phyloP scores from a whole-genome alignment of 1,284 basidiomycete genomes.

The Ceratobasidium sp. region DNA sequence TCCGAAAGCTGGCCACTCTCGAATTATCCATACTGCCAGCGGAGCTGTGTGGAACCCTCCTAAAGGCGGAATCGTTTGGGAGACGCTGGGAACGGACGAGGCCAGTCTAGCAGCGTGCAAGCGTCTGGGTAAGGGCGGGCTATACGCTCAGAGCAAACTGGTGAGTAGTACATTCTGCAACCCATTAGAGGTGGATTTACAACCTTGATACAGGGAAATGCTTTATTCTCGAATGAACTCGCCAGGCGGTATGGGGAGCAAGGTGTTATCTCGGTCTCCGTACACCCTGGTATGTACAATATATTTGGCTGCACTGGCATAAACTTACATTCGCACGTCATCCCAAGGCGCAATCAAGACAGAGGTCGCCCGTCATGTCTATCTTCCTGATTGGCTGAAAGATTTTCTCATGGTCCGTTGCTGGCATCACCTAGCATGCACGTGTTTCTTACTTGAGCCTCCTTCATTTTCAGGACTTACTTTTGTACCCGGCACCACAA shows the following conservation, averaged over 20 bases:
- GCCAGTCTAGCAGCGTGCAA: slow-evolving; percentile 51
- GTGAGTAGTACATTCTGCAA: slow-evolving; percentile 52
- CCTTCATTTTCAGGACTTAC: too few relatives aligned
- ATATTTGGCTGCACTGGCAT: too few relatives aligned
- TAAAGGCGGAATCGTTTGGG: slow-evolving; percentile 57
- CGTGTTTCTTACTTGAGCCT: slow-evolving; percentile 46
- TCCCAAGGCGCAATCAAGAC: too few relatives aligned
- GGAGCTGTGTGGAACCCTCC: slow-evolving; percentile 53
- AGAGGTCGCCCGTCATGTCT: too few relatives aligned
- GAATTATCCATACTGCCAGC: slow-evolving; percentile 67
- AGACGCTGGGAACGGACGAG: slow-evolving; percentile 58
- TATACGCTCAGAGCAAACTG: slow-evolving; percentile 69
- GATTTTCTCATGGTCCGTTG: too few relatives aligned
- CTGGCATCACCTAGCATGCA: too few relatives aligned
- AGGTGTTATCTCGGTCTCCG: slow-evolving; percentile 66
- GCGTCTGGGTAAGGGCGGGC: slow-evolving; percentile 53
- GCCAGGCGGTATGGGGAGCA: slow-evolving; percentile 66
- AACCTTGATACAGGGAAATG: slow-evolving; percentile 61
- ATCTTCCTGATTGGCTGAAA: too few relatives aligned
- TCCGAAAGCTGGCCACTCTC: slow-evolving; percentile 58
- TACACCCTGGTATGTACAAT: slow-evolving; percentile 64
- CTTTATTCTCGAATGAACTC: slow-evolving; percentile 66
- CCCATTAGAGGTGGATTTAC: not conserved
- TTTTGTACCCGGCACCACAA: slow-evolving; percentile 54
- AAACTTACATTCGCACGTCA: too few relatives aligned